phyloP scores from a whole-genome alignment of 345 rosid genomes.

The Sonneratia caseolaris region DNA sequence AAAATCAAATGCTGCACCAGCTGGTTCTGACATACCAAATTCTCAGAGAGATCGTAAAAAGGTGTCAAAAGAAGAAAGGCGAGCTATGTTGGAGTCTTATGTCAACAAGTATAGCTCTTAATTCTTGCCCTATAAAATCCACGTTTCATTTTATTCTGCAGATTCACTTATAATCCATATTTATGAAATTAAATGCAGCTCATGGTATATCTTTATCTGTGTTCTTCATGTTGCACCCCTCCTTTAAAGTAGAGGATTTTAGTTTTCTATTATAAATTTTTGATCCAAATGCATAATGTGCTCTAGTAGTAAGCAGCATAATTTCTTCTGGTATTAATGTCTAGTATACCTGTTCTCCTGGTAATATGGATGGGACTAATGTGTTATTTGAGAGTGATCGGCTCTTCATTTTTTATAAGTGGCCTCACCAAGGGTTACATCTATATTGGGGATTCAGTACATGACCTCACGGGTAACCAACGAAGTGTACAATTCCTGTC shows the following conservation, averaged over 20 bases:
- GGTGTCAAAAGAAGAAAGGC: constrained; percentile 31
- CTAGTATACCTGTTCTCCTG: background rate
- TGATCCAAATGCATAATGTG: background rate
- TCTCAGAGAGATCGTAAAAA: constrained; percentile 14
- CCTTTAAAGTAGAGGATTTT: background rate
- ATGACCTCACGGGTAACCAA: background rate
- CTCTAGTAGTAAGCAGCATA: background rate
- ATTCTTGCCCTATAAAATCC: background rate
- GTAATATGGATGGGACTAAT: background rate
- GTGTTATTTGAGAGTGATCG: background rate
- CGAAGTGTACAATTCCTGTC: background rate
- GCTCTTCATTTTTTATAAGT: background rate
- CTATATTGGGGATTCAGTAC: background rate
- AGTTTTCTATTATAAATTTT: background rate
- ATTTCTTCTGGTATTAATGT: background rate
- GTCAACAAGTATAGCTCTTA: constrained; percentile 23
- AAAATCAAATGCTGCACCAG: constrained; percentile 28
- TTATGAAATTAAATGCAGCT: background rate
- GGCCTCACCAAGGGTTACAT: background rate
- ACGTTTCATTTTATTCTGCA: background rate
- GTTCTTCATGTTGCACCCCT: background rate
- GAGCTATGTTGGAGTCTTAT: constrained; percentile 31
- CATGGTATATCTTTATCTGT: background rate
- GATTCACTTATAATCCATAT: background rate
- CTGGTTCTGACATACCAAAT: constrained; percentile 22